phyloP scores from a whole-genome alignment of 2,329 filamentous ascomycete genomes.

The Sclerotinia borealis region DNA sequence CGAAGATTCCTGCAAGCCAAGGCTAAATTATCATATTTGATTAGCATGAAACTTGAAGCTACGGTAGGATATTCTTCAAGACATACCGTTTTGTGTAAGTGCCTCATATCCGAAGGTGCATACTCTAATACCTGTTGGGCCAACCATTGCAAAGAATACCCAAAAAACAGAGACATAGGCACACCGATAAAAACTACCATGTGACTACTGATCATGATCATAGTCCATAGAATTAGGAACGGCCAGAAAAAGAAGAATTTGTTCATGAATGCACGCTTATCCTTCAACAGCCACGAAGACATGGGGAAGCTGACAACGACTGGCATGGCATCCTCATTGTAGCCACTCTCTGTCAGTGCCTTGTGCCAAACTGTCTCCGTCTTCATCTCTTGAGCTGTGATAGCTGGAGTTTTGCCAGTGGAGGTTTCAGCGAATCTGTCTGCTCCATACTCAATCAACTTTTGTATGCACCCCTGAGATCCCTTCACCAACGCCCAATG shows the following conservation, averaged over 20 bases:
- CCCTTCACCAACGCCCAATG: constrained; percentile 98
- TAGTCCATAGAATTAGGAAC: constrained; percentile 66
- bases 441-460: constrained; percentile 90
- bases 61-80: neutral
- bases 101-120: constrained; percentile 81
- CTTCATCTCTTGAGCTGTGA: constrained; percentile 86
- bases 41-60: neutral
- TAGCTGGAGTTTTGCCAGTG: constrained; percentile 82
- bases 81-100: constrained; percentile 79
- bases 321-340: constrained; percentile 69
- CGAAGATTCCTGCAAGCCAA: constrained; percentile 90
- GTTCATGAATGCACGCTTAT: constrained; percentile 69
- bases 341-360: constrained; percentile 78
- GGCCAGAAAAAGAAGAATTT: constrained; percentile 90
- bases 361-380: constrained; percentile 75
- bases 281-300: constrained; percentile 67
- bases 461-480: constrained; percentile 80
- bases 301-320: constrained; percentile 65
- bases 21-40: constrained; percentile 49
- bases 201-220: constrained; percentile 65
- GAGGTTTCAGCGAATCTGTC: constrained; percentile 87
- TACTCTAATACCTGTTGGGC: constrained; percentile 74
- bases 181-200: constrained; percentile 69
- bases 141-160: constrained; percentile 68
- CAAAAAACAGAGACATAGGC: constrained; percentile 60